Percentiles rank a stretch among this genome's conserved stretches.
Evolutionary conservation across 176 grass and related monocot species (phyloP).

Genomic region (Cocos nucifera): DNA sequence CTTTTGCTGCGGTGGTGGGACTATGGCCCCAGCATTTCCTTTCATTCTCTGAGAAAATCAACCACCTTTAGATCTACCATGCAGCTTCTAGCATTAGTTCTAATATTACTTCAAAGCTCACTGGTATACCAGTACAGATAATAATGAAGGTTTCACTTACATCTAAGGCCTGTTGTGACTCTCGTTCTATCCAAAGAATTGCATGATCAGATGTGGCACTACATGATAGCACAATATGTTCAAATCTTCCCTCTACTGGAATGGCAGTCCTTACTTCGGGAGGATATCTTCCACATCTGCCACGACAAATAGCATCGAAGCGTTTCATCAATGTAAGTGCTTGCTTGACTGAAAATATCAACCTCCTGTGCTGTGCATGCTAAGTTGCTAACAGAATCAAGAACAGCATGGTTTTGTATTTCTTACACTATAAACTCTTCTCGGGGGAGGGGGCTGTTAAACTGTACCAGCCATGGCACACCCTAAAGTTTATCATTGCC

Average conservation of each 20-base stretch:
- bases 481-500: no score
- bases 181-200: slow-evolving; percentile 88
- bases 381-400: no score
- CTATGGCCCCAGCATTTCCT: slow-evolving; percentile 25
- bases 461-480: no score
- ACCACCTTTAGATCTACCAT: not conserved
- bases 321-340: not conserved
- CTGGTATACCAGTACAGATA: no score
- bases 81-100: no score
- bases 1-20: slow-evolving; percentile 40
- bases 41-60: slow-evolving; percentile 47
- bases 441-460: no score
- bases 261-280: slow-evolving; percentile 92
- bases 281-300: slow-evolving; percentile 87
- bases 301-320: not conserved
- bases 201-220: slow-evolving; percentile 93
- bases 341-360: no score
- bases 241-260: slow-evolving; percentile 91
- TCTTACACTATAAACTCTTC: no score
- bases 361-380: no score
- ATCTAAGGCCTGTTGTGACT: slow-evolving; percentile 74
- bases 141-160: slow-evolving; percentile 23
- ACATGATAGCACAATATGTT: slow-evolving; percentile 95
- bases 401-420: no score
- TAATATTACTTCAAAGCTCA: no score